phyloP scores from a whole-genome alignment of 495 filamentous ascomycete species.

The Aspergillus hancockii region DNA sequence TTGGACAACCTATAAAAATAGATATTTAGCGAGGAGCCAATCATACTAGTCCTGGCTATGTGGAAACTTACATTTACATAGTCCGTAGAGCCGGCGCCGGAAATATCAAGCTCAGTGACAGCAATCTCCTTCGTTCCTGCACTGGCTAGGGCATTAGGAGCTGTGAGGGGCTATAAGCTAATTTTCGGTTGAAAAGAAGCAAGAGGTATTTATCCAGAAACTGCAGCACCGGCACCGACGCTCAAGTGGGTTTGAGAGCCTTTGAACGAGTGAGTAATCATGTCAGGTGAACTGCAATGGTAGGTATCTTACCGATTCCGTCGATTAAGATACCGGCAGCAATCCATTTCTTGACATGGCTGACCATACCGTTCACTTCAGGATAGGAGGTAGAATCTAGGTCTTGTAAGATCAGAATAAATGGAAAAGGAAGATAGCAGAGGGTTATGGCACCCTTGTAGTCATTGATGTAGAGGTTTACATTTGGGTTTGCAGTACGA shows the following conservation, averaged over 20 bases:
- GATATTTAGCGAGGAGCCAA: no score
- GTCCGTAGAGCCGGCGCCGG: constrained; percentile 55
- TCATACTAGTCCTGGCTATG: no score
- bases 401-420: constrained; percentile 9
- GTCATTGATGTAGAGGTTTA: constrained; percentile 70
- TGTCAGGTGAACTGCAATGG: neutral
- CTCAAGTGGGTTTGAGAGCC: constrained; percentile 65
- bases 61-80: constrained; percentile 48
- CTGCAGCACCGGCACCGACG: constrained; percentile 13
- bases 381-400: constrained; percentile 42
- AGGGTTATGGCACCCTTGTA: constrained; percentile 27
- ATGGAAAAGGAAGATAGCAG: neutral
- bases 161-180: constrained; percentile 31
- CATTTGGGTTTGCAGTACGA: constrained; percentile 52
- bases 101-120: constrained; percentile 68
- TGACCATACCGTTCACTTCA: constrained; percentile 64
- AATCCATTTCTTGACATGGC: constrained; percentile 66
- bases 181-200: neutral
- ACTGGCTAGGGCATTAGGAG: constrained; percentile 58
- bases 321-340: constrained; percentile 68
- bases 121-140: constrained; percentile 56
- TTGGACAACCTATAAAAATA: constrained; percentile 48
- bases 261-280: constrained; percentile 16
- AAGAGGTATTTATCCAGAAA: constrained; percentile 25
- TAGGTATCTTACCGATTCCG: constrained; percentile 54